A percentile compares a stretch with the other conserved stretches of the same genome.
Evolutionary conservation across 768 basidiomycete genomes (phyloP).

Genomic region (Dentipellis fragilis): DNA sequence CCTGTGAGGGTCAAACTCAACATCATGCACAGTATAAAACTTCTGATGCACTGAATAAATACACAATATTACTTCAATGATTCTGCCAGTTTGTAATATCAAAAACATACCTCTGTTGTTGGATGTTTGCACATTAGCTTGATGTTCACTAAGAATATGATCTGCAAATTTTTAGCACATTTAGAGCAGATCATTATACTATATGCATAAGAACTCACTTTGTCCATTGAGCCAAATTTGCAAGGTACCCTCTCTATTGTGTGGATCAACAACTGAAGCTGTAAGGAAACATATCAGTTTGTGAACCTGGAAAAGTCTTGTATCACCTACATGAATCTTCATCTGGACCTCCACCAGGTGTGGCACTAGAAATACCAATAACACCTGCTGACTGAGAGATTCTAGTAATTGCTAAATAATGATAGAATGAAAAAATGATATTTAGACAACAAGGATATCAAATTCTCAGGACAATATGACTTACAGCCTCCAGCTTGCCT

Average conservation of each 20-base stretch:
- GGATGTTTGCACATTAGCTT: not conserved
- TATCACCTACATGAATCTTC: not conserved
- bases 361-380: conserved; percentile 10
- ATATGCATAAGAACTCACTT: not conserved
- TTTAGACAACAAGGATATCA: not conserved
- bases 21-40: conserved; percentile 10
- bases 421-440: no score
- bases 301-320: not conserved
- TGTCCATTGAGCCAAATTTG: conserved; percentile 7
- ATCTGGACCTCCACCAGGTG: not conserved
- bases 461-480: not conserved
- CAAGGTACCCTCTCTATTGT: conserved; percentile 9
- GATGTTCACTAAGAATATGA: conserved; percentile 8
- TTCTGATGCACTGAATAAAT: conserved; percentile 1
- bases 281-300: not conserved
- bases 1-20: conserved; percentile 13
- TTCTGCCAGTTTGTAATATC: not conserved
- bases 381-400: conserved; percentile 2
- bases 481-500: not conserved
- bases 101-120: not conserved
- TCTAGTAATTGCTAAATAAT: conserved; percentile 6
- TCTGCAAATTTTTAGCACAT: not conserved
- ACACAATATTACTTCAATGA: not conserved
- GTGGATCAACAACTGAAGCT: conserved; percentile 1
- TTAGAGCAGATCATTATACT: not conserved